Evolutionary conservation across 345 rosid species (phyloP).

Genomic region (Populus pruinosa): DNA sequence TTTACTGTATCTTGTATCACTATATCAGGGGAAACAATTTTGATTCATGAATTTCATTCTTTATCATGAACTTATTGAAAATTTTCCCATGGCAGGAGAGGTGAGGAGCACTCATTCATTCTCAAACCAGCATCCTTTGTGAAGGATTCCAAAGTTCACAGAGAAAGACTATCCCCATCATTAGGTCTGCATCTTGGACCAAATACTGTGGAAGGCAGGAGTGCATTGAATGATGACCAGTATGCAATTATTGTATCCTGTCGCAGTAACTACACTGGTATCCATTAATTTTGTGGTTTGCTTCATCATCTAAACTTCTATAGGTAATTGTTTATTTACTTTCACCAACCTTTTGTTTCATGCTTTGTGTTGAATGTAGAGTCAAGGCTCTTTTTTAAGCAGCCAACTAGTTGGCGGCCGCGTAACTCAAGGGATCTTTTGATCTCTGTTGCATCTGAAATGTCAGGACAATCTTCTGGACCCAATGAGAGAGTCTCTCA

Average conservation of each 20-base stretch:
- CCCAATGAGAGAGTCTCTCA: slow-evolving; percentile 59
- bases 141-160: slow-evolving; percentile 49
- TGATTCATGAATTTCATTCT: background rate
- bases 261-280: slow-evolving; percentile 89
- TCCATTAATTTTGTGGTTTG: slow-evolving; percentile 17
- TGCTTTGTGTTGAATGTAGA: slow-evolving; percentile 40
- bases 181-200: slow-evolving; percentile 46
- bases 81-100: slow-evolving; percentile 61
- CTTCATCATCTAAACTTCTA: slow-evolving; percentile 6
- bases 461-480: slow-evolving; percentile 58
- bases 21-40: background rate
- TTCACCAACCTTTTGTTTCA: slow-evolving; percentile 1
- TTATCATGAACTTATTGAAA: slow-evolving; percentile 13
- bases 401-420: slow-evolving; percentile 80
- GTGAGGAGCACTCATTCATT: slow-evolving; percentile 96
- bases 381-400: slow-evolving; percentile 88
- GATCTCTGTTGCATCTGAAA: slow-evolving; percentile 90
- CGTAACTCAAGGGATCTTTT: slow-evolving; percentile 71
- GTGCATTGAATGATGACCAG: slow-evolving; percentile 44
- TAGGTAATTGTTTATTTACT: slow-evolving; percentile 11
- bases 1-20: background rate
- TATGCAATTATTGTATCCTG: slow-evolving; percentile 90
- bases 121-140: slow-evolving; percentile 69
- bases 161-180: slow-evolving; percentile 42
- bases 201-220: slow-evolving; percentile 47